A percentile compares a stretch with the other conserved stretches of the same genome.
These are phyloP conservation scores for Trichosporon sp. DNA, from an alignment of 1,284 basidiomycete species.

Conservation along the genomic window DNA sequence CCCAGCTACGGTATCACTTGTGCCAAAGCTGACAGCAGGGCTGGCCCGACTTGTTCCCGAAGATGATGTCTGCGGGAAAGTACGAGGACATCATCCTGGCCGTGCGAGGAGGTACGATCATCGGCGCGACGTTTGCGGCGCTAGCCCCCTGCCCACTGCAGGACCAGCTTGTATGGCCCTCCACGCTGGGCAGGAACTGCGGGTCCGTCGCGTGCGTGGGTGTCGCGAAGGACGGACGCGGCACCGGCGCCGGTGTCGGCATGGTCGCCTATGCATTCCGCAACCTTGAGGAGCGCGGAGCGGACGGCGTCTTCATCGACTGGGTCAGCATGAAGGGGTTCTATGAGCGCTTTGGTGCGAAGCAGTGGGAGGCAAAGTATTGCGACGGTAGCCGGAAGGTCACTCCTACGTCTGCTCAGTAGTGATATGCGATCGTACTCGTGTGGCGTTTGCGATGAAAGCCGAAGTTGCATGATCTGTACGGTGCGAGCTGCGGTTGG, in stretches of 20 bases:
- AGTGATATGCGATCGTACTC: no score
- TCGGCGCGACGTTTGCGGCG: slow-evolving; percentile 22
- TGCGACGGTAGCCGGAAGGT: neutral
- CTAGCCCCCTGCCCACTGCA: slow-evolving; percentile 9
- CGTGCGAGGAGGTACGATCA: slow-evolving; percentile 11
- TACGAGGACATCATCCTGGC: slow-evolving; percentile 19
- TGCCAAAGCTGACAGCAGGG: slow-evolving; percentile 15
- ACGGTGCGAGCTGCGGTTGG: no score
- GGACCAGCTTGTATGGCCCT: slow-evolving; percentile 16
- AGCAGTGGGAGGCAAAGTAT: slow-evolving; percentile 21
- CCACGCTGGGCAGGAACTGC: slow-evolving; percentile 19
- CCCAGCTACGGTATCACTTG: no score
- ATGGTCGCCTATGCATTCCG: slow-evolving; percentile 18
- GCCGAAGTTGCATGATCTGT: no score
- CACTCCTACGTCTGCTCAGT: no score
- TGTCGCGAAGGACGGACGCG: slow-evolving; percentile 10
- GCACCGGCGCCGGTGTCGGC: slow-evolving; percentile 18
- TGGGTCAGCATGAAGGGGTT: slow-evolving; percentile 26
- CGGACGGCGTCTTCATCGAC: slow-evolving; percentile 28
- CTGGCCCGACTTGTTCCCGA: slow-evolving; percentile 26
- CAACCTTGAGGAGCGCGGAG: slow-evolving; percentile 18
- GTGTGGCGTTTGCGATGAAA: no score
- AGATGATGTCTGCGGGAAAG: slow-evolving; percentile 12
- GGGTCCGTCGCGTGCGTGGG: slow-evolving; percentile 22
- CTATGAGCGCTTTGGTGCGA: slow-evolving; percentile 22